A percentile compares a stretch with the other conserved stretches of the same genome.
These are phyloP conservation scores for Coleophoma cylindrospora DNA, from an alignment of 2,329 filamentous ascomycete species.

Conservation along the genomic window DNA sequence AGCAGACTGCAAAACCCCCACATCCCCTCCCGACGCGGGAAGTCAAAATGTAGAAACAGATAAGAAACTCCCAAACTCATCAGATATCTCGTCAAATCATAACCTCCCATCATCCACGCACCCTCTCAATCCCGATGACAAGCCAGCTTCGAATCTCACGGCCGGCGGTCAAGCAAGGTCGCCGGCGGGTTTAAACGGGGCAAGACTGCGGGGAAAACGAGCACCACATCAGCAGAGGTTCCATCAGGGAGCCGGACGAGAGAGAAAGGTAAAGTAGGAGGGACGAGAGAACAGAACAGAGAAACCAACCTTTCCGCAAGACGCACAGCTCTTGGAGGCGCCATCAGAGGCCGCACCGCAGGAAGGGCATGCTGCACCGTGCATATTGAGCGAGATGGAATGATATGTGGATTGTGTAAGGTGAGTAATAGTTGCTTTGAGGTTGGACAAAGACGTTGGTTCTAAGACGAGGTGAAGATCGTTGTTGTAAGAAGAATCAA, in stretches of 20 bases:
- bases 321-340: conserved; percentile 18
- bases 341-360: conserved; percentile 19
- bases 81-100: no score
- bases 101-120: no score
- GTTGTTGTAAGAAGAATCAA: no score
- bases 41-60: no score
- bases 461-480: no score
- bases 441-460: no score
- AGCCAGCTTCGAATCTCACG: not conserved
- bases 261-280: conserved; percentile 10
- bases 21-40: no score
- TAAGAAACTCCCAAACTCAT: no score
- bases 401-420: no score
- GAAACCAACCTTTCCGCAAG: conserved; percentile 22
- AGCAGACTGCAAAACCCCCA: no score
- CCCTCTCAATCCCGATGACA: no score
- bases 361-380: conserved; percentile 22
- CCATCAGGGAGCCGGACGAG: not conserved
- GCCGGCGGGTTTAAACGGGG: not conserved
- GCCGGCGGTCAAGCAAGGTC: not conserved
- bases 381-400: conserved; percentile 13
- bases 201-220: not conserved
- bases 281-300: conserved; percentile 15
- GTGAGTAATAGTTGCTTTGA: no score
- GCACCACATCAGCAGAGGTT: not conserved